Evolutionary conservation across 805 yeast genomes (phyloP).

Genomic region (Starmerella floris): DNA sequence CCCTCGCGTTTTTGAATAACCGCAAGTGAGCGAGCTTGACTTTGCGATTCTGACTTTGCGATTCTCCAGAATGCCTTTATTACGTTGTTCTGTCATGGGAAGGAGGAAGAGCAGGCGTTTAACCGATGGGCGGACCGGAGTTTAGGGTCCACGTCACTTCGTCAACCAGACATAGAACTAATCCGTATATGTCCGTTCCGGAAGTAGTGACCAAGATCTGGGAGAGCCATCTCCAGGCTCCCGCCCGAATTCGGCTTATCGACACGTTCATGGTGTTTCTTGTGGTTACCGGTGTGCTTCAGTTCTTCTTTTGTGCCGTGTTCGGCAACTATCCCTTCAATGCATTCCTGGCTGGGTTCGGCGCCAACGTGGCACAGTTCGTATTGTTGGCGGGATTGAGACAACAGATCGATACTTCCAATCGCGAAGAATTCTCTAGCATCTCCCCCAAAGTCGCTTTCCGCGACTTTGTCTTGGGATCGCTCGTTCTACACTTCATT

Average conservation of each 20-base stretch:
- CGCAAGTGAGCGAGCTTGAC: no score
- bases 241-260: slow-evolving; percentile 40
- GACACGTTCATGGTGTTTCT: slow-evolving; percentile 66
- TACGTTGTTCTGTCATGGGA: no score
- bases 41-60: no score
- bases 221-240: slow-evolving; percentile 21
- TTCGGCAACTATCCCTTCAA: slow-evolving; percentile 91
- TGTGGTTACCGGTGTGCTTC: slow-evolving; percentile 61
- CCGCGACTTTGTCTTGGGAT: slow-evolving; percentile 79
- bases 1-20: no score
- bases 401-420: slow-evolving; percentile 45
- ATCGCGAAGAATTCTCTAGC: slow-evolving; percentile 30
- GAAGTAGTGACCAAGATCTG: slow-evolving; percentile 20
- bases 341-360: slow-evolving; percentile 88
- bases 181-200: slow-evolving; percentile 1
- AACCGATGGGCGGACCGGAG: no score
- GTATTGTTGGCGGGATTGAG: slow-evolving; percentile 64
- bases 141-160: no score
- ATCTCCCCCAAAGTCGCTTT: slow-evolving; percentile 52
- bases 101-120: no score
- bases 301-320: slow-evolving; percentile 60
- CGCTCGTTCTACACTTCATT: slow-evolving; percentile 76
- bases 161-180: no score
- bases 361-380: slow-evolving; percentile 87
- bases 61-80: no score